Evolutionary conservation across 2,329 filamentous ascomycete genomes (phyloP).

Genomic region (Rutstroemia sp.): DNA sequence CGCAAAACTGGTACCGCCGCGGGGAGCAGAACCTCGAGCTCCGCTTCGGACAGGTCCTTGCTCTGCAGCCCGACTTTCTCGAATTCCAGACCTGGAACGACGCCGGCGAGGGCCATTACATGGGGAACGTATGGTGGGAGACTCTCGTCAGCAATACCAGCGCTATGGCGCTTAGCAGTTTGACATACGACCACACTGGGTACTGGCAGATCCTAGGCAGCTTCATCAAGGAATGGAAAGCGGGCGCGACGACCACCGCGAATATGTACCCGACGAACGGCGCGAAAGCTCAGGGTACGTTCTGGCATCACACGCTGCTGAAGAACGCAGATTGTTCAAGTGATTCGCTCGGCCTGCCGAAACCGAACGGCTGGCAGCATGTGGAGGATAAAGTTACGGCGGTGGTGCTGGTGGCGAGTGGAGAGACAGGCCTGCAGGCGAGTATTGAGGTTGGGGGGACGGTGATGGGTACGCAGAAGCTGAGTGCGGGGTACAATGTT

Average conservation of each 20-base stretch:
- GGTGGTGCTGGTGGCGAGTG: conserved; percentile 12
- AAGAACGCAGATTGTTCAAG: conserved; percentile 2
- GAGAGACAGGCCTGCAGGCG: background rate
- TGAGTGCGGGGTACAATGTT: conserved; percentile 12
- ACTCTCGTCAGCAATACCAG: conserved; percentile 22
- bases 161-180: conserved; percentile 25
- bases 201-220: conserved; percentile 31
- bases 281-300: conserved; percentile 18
- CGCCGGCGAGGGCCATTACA: conserved; percentile 34
- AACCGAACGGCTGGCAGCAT: background rate
- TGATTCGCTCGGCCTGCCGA: conserved; percentile 1
- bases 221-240: conserved; percentile 34
- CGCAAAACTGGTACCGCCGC: conserved; percentile 31
- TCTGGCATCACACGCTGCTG: conserved; percentile 27
- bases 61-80: conserved; percentile 32
- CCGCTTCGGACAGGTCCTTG: conserved; percentile 27
- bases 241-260: conserved; percentile 20
- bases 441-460: conserved; percentile 10
- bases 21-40: conserved; percentile 32
- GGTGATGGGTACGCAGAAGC: background rate
- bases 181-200: conserved; percentile 30
- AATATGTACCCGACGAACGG: conserved; percentile 20
- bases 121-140: conserved; percentile 34
- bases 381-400: conserved; percentile 11
- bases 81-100: conserved; percentile 37